Evolutionary conservation across 2,329 filamentous ascomycete species (phyloP).

Genomic region (Ascochyta pisi): DNA sequence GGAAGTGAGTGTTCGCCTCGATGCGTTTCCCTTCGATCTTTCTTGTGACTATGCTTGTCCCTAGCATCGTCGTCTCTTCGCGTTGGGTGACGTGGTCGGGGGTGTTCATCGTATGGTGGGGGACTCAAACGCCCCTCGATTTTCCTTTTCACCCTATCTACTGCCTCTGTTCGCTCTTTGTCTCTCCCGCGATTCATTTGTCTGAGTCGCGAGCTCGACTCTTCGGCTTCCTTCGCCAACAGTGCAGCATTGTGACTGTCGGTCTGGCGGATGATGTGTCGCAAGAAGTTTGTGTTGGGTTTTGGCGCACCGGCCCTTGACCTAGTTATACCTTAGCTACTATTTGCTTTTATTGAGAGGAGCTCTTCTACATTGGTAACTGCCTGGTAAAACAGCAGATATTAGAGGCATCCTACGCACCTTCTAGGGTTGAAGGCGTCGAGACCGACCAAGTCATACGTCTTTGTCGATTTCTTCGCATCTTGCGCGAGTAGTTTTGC

Average conservation of each 20-base stretch:
- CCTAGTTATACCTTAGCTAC: slow-evolving; percentile 49
- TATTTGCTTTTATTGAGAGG: not conserved
- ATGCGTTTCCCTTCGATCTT: slow-evolving; percentile 17
- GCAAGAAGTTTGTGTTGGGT: slow-evolving; percentile 89
- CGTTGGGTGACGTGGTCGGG: slow-evolving; percentile 21
- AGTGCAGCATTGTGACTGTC: slow-evolving; percentile 88
- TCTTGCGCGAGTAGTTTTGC: slow-evolving; percentile 81
- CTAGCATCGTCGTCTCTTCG: slow-evolving; percentile 25
- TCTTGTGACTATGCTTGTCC: slow-evolving; percentile 13
- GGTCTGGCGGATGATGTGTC: slow-evolving; percentile 86
- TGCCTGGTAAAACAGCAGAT: not conserved
- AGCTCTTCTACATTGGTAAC: slow-evolving; percentile 5
- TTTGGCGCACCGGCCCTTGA: slow-evolving; percentile 74
- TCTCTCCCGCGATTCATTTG: slow-evolving; percentile 33
- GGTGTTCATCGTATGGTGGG: slow-evolving; percentile 24
- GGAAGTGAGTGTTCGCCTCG: slow-evolving; percentile 6
- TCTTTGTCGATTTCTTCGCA: slow-evolving; percentile 74
- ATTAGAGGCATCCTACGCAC: slow-evolving; percentile 46
- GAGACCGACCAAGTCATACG: slow-evolving; percentile 77
- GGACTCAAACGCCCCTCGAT: slow-evolving; percentile 34
- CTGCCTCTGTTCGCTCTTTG: slow-evolving; percentile 16
- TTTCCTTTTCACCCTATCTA: slow-evolving; percentile 25
- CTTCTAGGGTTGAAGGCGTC: slow-evolving; percentile 68
- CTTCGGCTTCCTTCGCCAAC: slow-evolving; percentile 81
- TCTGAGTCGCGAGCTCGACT: slow-evolving; percentile 74